These are phyloP conservation scores for Coemansia sp. DNA, from an alignment of 192 early-diverging fungal genomes.

Conservation along the genomic window DNA sequence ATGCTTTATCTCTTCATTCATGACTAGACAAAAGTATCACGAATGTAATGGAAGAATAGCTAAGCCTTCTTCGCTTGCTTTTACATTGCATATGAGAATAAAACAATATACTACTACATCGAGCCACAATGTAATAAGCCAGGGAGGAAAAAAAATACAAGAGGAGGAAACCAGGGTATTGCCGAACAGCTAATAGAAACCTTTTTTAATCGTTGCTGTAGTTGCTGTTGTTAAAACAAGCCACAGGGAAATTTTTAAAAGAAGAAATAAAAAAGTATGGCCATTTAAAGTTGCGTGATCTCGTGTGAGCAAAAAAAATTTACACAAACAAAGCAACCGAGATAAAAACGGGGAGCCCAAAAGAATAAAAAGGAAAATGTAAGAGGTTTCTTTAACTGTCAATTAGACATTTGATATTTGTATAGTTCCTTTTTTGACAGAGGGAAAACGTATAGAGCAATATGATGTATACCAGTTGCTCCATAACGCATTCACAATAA, in stretches of 20 bases:
- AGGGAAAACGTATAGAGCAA: neutral
- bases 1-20: neutral
- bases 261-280: neutral
- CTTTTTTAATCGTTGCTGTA: neutral
- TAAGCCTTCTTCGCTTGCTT: neutral
- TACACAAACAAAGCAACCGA: too few species aligned
- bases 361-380: neutral
- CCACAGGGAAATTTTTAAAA: neutral
- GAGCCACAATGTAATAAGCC: neutral
- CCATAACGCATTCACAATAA: neutral
- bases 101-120: neutral
- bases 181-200: neutral
- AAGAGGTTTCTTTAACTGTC: neutral
- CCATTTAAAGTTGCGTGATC: conserved; percentile 7
- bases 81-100: neutral
- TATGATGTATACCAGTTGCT: neutral
- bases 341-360: too few species aligned
- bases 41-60: neutral
- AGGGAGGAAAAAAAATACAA: neutral
- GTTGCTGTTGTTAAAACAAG: conserved; percentile 1
- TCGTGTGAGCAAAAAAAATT: conserved; percentile 2
- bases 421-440: neutral
- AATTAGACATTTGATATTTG: conserved; percentile 3
- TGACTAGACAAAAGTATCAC: neutral
- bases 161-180: neutral